Conservation (phyloP, 169 alveolate genomes). For the Cryptosporidium viatorum region DNA sequence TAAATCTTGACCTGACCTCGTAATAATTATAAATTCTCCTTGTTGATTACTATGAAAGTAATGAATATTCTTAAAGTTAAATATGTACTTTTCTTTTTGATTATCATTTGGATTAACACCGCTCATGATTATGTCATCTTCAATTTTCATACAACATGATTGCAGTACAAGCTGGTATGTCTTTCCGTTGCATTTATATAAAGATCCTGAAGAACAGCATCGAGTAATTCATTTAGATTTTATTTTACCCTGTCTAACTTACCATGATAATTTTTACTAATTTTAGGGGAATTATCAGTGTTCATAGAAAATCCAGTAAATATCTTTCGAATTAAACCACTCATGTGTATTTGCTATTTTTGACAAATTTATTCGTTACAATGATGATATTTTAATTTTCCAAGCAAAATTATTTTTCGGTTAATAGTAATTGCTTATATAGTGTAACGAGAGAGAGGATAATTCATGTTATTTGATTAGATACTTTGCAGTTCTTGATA, state of each 20-base stretch:
- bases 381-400: too few relatives aligned
- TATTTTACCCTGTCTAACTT: not conserved
- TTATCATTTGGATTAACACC: conserved; percentile 31
- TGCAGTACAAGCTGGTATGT: conserved; percentile 22
- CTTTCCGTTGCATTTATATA: conserved; percentile 53
- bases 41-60: conserved; percentile 17
- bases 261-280: conserved; percentile 49
- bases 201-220: conserved; percentile 21
- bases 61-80: conserved; percentile 44
- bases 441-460: not conserved
- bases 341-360: conserved; percentile 1
- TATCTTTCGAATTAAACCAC: conserved; percentile 31
- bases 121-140: conserved; percentile 16
- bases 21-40: conserved; percentile 51
- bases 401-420: too few relatives aligned
- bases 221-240: not conserved
- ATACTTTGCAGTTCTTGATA: not conserved
- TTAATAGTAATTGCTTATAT: too few relatives aligned
- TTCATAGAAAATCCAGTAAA: conserved; percentile 21
- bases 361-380: not conserved
- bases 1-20: conserved; percentile 26
- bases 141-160: conserved; percentile 31
- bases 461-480: not conserved
- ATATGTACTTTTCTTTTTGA: conserved; percentile 50
- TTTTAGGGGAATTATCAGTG: not conserved